Conservation (phyloP, 2,329 filamentous ascomycete species). For the Phyllosticta ampelicida region DNA sequence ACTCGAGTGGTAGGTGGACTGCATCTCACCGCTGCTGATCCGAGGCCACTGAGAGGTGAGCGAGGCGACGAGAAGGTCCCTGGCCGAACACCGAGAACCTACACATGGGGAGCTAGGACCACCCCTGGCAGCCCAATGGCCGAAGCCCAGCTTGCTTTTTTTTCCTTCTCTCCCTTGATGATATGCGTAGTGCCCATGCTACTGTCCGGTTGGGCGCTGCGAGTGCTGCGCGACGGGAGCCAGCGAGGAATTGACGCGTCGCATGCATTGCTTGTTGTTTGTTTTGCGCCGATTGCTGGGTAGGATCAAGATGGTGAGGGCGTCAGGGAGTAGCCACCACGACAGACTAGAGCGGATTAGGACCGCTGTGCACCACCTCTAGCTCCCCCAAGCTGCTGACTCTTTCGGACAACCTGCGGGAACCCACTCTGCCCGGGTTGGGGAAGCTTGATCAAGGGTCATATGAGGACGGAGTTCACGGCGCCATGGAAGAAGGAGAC, state of each 20-base stretch:
- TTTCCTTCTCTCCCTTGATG: neutral
- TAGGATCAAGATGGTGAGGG: neutral
- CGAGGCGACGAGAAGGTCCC: neutral
- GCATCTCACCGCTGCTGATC: neutral
- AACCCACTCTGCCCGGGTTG: no score
- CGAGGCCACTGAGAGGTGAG: neutral
- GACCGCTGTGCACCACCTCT: neutral
- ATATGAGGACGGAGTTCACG: neutral
- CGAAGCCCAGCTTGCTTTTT: neutral
- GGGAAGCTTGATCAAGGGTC: neutral
- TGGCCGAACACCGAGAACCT: no score
- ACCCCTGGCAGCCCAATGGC: neutral
- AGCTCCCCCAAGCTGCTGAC: neutral
- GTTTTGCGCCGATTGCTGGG: neutral
- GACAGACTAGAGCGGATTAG: neutral
- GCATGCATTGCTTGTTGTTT: neutral
- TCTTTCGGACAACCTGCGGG: neutral
- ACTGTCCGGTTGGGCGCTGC: neutral
- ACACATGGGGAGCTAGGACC: neutral
- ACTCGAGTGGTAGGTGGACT: neutral
- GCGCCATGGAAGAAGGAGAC: neutral
- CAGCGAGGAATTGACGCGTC: neutral
- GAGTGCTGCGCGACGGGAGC: no score
- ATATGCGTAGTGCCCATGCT: no score
- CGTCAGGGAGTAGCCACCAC: neutral